These are phyloP conservation scores for Mycosphaerella sp. DNA, from an alignment of 2,329 filamentous ascomycete species.

Conservation along the genomic window DNA sequence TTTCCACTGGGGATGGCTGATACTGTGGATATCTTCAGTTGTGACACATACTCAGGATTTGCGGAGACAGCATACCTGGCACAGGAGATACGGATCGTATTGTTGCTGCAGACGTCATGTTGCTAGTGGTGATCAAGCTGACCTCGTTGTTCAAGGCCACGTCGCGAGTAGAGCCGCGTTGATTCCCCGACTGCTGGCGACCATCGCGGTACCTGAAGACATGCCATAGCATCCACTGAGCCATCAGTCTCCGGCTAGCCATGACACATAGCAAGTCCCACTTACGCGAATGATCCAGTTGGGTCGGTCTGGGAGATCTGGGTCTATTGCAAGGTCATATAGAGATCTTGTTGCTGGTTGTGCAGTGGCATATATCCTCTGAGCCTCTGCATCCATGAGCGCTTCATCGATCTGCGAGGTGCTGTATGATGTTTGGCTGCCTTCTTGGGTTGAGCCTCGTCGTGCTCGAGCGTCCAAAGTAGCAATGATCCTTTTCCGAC, in stretches of 20 bases:
- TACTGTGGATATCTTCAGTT: too few relatives aligned
- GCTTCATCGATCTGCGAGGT: constrained; percentile 17
- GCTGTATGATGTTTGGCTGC: constrained; percentile 5
- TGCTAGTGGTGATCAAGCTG: too few relatives aligned
- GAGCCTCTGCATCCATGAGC: constrained; percentile 23
- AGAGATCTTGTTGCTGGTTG: constrained; percentile 33
- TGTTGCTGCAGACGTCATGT: too few relatives aligned
- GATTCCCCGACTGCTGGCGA: constrained; percentile 21
- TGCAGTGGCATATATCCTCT: constrained; percentile 22
- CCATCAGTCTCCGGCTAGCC: background rate
- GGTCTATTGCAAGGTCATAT: constrained; percentile 38
- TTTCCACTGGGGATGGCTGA: too few relatives aligned
- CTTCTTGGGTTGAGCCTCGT: background rate
- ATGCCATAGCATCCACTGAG: constrained; percentile 44
- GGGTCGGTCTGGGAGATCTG: constrained; percentile 34
- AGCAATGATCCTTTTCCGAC: constrained; percentile 37
- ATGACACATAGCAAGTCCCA: background rate
- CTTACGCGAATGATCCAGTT: constrained; percentile 40
- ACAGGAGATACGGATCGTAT: too few relatives aligned
- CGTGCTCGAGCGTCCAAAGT: constrained; percentile 19
- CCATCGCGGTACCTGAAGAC: constrained; percentile 42
- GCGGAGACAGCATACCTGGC: too few relatives aligned
- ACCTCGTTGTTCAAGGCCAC: background rate
- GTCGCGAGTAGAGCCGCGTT: background rate
- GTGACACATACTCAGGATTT: too few relatives aligned